These are phyloP conservation scores for Filobasidium wieringae DNA, from an alignment of 768 basidiomycete genomes.

Conservation along the genomic window DNA sequence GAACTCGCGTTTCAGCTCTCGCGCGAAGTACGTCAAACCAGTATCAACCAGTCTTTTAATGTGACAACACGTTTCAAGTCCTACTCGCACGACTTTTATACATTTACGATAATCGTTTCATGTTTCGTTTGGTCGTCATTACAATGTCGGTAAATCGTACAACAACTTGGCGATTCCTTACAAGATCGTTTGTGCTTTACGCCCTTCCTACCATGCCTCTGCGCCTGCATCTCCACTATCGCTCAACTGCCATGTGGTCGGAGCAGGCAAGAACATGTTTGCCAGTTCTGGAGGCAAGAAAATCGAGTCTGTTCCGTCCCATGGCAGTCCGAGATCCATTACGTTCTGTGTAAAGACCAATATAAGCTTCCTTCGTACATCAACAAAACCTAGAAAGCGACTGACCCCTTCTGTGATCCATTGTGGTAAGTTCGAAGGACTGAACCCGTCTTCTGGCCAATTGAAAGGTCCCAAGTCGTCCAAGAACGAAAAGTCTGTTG, in stretches of 20 bases:
- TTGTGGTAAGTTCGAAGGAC: constrained; percentile 66
- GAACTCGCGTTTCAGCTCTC: too few relatives aligned
- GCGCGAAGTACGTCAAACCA: too few relatives aligned
- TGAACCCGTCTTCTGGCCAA: constrained; percentile 52
- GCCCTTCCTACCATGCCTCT: constrained; percentile 37
- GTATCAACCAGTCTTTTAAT: too few relatives aligned
- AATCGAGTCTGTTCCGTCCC: constrained; percentile 69
- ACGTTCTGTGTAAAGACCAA: constrained; percentile 50
- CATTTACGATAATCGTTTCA: too few relatives aligned
- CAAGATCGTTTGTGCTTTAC: too few relatives aligned
- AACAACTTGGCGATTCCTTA: too few relatives aligned
- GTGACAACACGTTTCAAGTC: too few relatives aligned
- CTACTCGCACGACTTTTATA: too few relatives aligned
- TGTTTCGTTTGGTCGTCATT: too few relatives aligned
- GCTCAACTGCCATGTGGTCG: constrained; percentile 25
- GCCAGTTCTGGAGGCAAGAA: constrained; percentile 49
- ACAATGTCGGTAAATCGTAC: too few relatives aligned
- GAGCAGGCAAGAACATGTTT: constrained; percentile 33
- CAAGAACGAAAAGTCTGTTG: constrained; percentile 45
- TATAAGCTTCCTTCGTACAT: not conserved
- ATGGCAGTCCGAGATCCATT: constrained; percentile 78
- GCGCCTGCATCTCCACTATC: constrained; percentile 34
- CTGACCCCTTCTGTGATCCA: constrained; percentile 86
- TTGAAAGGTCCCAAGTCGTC: constrained; percentile 72
- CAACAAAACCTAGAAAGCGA: constrained; percentile 9